Evolutionary conservation across 805 yeast species (phyloP), one percentile per base, ranked within the genome.

Genomic region (Starmerella geochares): DNA sequence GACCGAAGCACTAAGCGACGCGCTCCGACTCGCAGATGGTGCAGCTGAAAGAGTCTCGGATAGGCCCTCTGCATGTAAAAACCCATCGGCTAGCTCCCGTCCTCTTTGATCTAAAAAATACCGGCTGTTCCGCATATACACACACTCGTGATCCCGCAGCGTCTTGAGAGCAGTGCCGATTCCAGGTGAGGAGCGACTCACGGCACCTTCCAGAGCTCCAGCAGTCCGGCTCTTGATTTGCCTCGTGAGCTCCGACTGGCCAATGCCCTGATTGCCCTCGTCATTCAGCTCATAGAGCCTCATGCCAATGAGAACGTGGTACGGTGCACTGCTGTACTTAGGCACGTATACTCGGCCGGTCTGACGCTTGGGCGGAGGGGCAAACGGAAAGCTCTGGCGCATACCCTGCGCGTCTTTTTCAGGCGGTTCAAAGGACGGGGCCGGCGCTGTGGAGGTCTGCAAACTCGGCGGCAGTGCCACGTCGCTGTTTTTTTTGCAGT

Each of bases 31-130:
- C 10, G 47, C 38, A 11, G 39, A 5, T 4, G 31, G 24, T 28
- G 45, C 32, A 11, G 29, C 20, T 10, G 35, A 7, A 4, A 24
- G 16, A 20, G 37, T 31, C 28, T 42, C 20, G 7, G 46, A 19
- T 20, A 21, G 28, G 8, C 81, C 86, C 49, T 76, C 81, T 1
- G 76, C 76, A 21, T 61, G 65, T 49, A 73, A 70, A 54, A 86
- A 70, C 28, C 69, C 69, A 42, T 69, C 65, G 0, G 95, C 94
- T 52, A 86, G 65, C 17, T 68, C 74, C 2, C 66, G 58, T 0
- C 96, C 96, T 45, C 71, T 76, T 7, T 80, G 86, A 0, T 94
- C 85, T 20, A 88, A 65, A 39, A 65, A 71, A 62, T 79, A 86
- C 19, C 60, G 61, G 11, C 62, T 49, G 41, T 57, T 55, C 21